Base-by-base conservation (phyloP, 148 eudicot species). In the Diospyros kaki region DNA sequence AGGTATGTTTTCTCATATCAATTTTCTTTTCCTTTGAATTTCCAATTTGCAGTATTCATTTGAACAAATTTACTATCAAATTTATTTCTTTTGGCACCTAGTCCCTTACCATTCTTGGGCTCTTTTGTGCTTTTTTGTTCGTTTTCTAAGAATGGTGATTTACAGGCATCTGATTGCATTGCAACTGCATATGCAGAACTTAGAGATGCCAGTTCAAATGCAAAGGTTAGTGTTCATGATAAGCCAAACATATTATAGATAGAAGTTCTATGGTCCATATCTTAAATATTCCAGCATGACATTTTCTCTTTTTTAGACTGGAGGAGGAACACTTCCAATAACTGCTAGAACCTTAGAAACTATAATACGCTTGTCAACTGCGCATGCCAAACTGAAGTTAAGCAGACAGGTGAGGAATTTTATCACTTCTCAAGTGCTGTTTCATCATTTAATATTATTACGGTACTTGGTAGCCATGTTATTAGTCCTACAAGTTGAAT, bases 331-430 rank as follows among this genome's bases (percentile, higher is more conserved):
- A 46, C 98, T 96, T 81, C 98, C 99, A 66, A 93, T 96, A 71
- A 96, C 99, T 77, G 98, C 99, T 74, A 89, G 98, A 91, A 96
- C 97, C 61, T 84, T 96, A 73, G 99, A 96, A 80, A 96, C 99
- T 74, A 96, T 96, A 28, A 96, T 96, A 68, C 87, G 99, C 46
- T 90, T 96, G 63, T 96, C 99, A 15, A 96, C 99, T 79, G 99
- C 99, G 9, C 98, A 96, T 87, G 99, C 99, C 78, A 96, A 91
- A 77, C 89, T 96, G 75, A 96, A 85, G 86, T 79, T 93, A 80
- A 90, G 89, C 85, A 86, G 87, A 91, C 89, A 91, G 93, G 99
- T 96, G 86, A 54, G 38, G 14, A 51, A 58, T 67, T 66, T 41
- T 0, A 46, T 14, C 6, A 44, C 8, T n/a, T 62, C 72, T 53